These are phyloP conservation scores for Metschnikowia bowlesiae DNA, from an alignment of 805 yeast species.

Conservation along the genomic window DNA sequence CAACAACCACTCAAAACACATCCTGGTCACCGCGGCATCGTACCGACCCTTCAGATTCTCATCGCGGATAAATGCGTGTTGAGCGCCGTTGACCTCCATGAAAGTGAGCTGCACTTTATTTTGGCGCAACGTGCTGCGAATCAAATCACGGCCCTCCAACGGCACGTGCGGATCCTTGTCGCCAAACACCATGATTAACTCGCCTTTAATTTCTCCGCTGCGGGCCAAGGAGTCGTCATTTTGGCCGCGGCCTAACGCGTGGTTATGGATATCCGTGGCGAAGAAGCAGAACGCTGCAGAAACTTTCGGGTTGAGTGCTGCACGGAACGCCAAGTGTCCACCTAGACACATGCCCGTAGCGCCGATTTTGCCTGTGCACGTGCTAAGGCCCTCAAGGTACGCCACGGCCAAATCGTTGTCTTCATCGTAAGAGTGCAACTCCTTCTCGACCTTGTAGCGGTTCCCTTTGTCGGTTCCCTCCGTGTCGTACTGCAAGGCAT, in stretches of 20 bases:
- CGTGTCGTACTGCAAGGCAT: slow-evolving; percentile 63
- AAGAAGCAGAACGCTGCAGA: slow-evolving; percentile 70
- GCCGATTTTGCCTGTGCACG: slow-evolving; percentile 71
- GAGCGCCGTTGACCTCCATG: slow-evolving; percentile 73
- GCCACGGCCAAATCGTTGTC: slow-evolving; percentile 64
- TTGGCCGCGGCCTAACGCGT: slow-evolving; percentile 58
- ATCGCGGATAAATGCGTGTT: slow-evolving; percentile 80
- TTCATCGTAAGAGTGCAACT: slow-evolving; percentile 69
- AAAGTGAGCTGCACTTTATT: slow-evolving; percentile 62
- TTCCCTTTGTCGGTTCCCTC: slow-evolving; percentile 78
- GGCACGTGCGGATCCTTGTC: slow-evolving; percentile 79
- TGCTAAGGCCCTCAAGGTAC: slow-evolving; percentile 50
- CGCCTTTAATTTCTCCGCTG: slow-evolving; percentile 52
- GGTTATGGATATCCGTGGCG: slow-evolving; percentile 75
- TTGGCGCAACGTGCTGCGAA: slow-evolving; percentile 55
- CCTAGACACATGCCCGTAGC: slow-evolving; percentile 88
- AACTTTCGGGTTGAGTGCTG: slow-evolving; percentile 60
- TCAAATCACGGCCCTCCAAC: slow-evolving; percentile 68
- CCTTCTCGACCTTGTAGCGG: slow-evolving; percentile 59
- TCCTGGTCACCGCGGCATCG: slow-evolving; percentile 69
- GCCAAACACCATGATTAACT: slow-evolving; percentile 67
- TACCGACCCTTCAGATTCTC: slow-evolving; percentile 76
- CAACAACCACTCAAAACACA: slow-evolving; percentile 61
- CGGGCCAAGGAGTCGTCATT: slow-evolving; percentile 64
- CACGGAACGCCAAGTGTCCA: slow-evolving; percentile 74